Evolutionary conservation across 73 alveolate genomes (phyloP).

Genomic region (Paramecium octaurelia): DNA sequence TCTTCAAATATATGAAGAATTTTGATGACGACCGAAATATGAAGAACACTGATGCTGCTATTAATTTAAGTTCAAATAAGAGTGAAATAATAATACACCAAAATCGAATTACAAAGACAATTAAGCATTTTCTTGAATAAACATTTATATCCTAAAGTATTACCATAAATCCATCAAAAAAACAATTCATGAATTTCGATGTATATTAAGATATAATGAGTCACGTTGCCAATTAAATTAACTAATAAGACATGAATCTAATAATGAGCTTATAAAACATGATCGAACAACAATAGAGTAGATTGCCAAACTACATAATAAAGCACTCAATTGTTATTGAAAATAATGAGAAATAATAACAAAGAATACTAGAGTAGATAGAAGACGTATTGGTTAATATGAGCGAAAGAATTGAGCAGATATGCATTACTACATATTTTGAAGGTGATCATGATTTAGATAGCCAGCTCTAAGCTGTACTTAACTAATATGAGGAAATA

Average conservation of each 20-base stretch:
- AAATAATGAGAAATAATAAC: not conserved
- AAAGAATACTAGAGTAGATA: not conserved
- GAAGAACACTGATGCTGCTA: not conserved
- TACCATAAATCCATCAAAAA: not conserved
- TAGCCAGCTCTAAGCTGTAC: not conserved
- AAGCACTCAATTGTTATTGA: not conserved
- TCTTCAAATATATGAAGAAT: too few relatives aligned
- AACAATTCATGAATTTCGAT: not conserved
- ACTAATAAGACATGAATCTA: not conserved
- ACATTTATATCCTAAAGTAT: not conserved
- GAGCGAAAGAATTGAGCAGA: not conserved
- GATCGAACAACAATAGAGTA: not conserved
- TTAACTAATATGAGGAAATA: not conserved
- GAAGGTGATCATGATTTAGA: not conserved
- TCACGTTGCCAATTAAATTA: not conserved
- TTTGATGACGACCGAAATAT: not conserved
- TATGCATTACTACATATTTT: not conserved
- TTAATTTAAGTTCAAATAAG: not conserved
- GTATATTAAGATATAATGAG: not conserved
- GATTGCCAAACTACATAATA: not conserved
- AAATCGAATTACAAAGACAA: not conserved
- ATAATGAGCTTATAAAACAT: not conserved
- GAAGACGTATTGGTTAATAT: not conserved
- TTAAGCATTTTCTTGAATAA: not conserved
- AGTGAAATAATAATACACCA: not conserved